phyloP scores from a whole-genome alignment of 2,329 filamentous ascomycete genomes.

The Aphanocladium album region DNA sequence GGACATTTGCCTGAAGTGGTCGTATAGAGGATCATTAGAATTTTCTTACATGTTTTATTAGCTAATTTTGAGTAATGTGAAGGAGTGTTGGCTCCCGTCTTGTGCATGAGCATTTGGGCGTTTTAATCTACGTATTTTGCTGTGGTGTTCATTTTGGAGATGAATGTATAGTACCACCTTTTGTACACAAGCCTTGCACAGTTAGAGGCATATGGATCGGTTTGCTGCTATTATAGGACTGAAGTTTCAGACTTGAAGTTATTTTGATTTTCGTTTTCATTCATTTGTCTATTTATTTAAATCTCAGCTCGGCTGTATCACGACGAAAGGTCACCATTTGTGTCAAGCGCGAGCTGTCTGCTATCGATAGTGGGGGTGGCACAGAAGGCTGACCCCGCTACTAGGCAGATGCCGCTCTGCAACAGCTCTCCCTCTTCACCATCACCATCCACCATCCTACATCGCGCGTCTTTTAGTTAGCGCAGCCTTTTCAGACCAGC shows the following conservation, averaged over 20 bases:
- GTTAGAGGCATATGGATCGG: too few species aligned
- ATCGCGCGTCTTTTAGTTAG: not conserved
- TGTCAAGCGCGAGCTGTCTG: not conserved
- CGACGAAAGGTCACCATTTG: not conserved
- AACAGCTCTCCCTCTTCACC: not conserved
- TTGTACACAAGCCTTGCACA: too few species aligned
- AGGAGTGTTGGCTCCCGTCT: too few species aligned
- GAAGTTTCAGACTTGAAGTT: too few species aligned
- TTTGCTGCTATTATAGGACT: too few species aligned
- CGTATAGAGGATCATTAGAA: not conserved
- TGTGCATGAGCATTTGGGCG: too few species aligned
- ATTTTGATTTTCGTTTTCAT: too few species aligned
- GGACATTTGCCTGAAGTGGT: not conserved
- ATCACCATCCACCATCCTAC: not conserved
- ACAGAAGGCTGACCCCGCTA: not conserved
- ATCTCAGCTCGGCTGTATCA: not conserved
- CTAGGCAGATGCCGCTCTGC: not conserved
- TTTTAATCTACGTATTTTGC: too few species aligned
- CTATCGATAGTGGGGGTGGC: slow-evolving; percentile 1
- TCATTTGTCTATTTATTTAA: too few species aligned
- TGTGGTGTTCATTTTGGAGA: too few species aligned
- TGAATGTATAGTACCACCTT: too few species aligned
- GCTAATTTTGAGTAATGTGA: too few species aligned
- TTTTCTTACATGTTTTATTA: not conserved
- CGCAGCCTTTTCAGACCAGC: not conserved